Conservation (phyloP, 192 early-diverging fungal species). For the Coemansia sp. region DNA sequence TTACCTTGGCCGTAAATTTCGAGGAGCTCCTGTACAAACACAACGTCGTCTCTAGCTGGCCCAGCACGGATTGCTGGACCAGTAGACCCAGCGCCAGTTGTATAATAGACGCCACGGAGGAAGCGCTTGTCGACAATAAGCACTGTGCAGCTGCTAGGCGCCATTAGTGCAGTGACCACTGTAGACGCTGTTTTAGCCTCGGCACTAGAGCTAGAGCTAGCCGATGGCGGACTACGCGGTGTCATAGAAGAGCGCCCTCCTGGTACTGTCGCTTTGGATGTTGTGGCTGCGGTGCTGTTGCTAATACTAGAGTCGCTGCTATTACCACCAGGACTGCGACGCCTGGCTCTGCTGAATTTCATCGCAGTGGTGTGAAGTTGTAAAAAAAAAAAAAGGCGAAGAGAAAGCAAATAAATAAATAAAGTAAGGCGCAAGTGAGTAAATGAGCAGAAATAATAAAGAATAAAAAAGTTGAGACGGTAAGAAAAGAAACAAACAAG, state of each 20-base stretch:
- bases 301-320: conserved; percentile 28
- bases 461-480: conserved; percentile 7
- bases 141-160: conserved; percentile 54
- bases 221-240: background rate
- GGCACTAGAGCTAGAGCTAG: background rate
- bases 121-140: conserved; percentile 56
- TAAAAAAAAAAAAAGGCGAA: background rate
- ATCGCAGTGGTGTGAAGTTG: conserved; percentile 12
- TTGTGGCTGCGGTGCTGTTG: conserved; percentile 13
- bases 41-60: conserved; percentile 53
- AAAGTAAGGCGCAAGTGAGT: background rate
- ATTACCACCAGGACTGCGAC: conserved; percentile 12
- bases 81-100: conserved; percentile 22
- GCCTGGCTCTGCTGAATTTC: conserved; percentile 16
- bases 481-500: background rate
- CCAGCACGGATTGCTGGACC: conserved; percentile 44
- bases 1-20: conserved; percentile 59
- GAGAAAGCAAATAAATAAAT: background rate
- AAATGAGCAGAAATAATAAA: conserved; percentile 13
- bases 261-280: conserved; percentile 2
- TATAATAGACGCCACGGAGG: conserved; percentile 51
- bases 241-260: background rate
- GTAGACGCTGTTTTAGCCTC: conserved; percentile 25
- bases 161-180: conserved; percentile 36
- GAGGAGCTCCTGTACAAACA: conserved; percentile 58